Conservation (phyloP, 495 filamentous ascomycete species). For the Talaromyces trachyspermus region DNA sequence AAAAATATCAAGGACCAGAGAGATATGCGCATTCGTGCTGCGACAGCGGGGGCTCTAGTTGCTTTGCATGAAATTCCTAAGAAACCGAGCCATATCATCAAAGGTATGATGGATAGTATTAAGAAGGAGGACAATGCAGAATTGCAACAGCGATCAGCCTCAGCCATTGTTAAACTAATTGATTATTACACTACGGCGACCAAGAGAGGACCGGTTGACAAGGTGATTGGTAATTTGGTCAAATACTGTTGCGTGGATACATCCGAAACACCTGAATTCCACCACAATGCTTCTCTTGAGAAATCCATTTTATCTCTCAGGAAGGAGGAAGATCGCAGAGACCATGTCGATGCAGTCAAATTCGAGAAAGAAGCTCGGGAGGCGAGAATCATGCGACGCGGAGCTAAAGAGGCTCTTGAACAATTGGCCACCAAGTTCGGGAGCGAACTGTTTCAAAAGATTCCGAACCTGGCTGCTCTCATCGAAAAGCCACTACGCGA, state of each 20-base stretch:
- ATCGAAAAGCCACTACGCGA: conserved; percentile 73
- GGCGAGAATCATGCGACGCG: conserved; percentile 80
- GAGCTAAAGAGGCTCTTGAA: conserved; percentile 91
- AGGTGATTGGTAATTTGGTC: conserved; percentile 86
- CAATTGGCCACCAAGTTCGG: conserved; percentile 77
- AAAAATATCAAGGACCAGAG: conserved; percentile 68
- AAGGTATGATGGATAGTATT: conserved; percentile 95
- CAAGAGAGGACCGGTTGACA: conserved; percentile 76
- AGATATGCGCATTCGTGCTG: conserved; percentile 79
- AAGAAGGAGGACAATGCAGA: conserved; percentile 90
- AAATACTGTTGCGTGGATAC: conserved; percentile 97
- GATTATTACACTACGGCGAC: conserved; percentile 70
- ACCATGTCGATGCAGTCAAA: conserved; percentile 80
- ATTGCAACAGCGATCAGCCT: conserved; percentile 80
- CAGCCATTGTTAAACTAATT: conserved; percentile 76
- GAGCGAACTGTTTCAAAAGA: conserved; percentile 60
- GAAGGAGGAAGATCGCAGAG: conserved; percentile 93
- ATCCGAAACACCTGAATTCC: conserved; percentile 93
- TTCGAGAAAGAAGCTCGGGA: conserved; percentile 80
- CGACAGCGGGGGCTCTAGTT: conserved; percentile 79
- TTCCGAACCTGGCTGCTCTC: conserved; percentile 70
- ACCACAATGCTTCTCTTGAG: conserved; percentile 62
- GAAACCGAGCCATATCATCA: conserved; percentile 84
- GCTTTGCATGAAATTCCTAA: conserved; percentile 81
- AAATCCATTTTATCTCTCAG: conserved; percentile 80